Conservation (phyloP, 768 basidiomycete species). For the Stropharia rugosoannulata region DNA sequence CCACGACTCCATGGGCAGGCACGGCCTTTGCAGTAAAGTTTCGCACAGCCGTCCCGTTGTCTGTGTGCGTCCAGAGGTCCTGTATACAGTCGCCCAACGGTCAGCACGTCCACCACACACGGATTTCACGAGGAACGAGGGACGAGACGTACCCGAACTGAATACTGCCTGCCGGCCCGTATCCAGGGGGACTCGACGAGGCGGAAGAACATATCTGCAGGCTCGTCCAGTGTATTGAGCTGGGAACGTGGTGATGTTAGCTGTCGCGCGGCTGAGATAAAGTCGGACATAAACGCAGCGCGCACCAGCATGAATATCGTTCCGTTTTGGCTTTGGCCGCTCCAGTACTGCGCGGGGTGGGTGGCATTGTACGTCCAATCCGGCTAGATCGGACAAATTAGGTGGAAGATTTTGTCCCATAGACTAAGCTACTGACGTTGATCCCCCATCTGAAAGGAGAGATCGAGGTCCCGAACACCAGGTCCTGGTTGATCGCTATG, state of each 20-base stretch:
- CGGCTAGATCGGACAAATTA: constrained; percentile 27
- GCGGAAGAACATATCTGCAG: constrained; percentile 59
- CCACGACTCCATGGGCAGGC: constrained; percentile 69
- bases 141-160: constrained; percentile 50
- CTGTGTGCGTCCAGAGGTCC: constrained; percentile 74
- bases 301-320: constrained; percentile 67
- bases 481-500: constrained; percentile 69
- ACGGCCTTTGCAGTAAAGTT: constrained; percentile 53
- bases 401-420: neutral
- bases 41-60: constrained; percentile 65
- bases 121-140: neutral
- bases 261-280: neutral
- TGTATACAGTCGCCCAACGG: constrained; percentile 20
- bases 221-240: constrained; percentile 60
- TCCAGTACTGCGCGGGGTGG: constrained; percentile 73
- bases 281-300: neutral
- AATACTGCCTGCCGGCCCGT: constrained; percentile 62
- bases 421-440: constrained; percentile 41
- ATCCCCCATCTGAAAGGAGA: constrained; percentile 72
- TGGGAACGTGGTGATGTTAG: constrained; percentile 20
- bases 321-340: constrained; percentile 62
- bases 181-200: constrained; percentile 73
- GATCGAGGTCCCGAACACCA: constrained; percentile 56
- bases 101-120: neutral
- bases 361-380: constrained; percentile 42